Percentiles rank a stretch among this genome's conserved stretches.
phyloP scores from a whole-genome alignment of 257 asterid species.

The Fraxinus americana region DNA sequence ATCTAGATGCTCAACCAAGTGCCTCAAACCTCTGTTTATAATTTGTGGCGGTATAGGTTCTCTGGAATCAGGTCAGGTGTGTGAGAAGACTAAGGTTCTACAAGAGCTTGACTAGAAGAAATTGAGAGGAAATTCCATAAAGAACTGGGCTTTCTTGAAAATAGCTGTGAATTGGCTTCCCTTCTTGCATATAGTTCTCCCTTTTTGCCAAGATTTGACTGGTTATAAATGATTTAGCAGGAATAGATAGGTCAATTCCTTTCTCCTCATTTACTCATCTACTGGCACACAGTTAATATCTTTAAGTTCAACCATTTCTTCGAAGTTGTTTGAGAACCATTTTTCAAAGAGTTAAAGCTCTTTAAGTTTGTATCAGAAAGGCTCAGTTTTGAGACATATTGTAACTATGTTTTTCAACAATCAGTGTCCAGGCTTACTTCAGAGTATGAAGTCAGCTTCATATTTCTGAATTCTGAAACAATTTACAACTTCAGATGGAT shows the following conservation, averaged over 20 bases:
- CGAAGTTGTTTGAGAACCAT: background rate
- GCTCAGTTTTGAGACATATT: background rate
- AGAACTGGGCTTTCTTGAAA: background rate
- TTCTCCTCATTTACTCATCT: background rate
- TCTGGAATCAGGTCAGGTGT: background rate
- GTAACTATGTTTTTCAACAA: background rate
- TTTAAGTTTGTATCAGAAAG: background rate
- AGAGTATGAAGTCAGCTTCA: background rate
- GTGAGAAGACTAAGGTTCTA: background rate
- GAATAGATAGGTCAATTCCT: constrained; percentile 1
- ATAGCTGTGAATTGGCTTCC: background rate
- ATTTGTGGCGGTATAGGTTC: background rate
- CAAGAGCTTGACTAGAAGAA: background rate
- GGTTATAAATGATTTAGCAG: background rate
- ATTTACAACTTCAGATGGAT: background rate
- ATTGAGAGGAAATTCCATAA: background rate
- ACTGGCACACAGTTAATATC: background rate
- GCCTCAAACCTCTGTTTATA: background rate
- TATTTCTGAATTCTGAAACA: background rate
- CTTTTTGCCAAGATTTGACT: background rate
- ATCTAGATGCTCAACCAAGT: background rate
- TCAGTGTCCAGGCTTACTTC: background rate
- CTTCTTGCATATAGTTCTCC: background rate
- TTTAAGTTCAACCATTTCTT: background rate
- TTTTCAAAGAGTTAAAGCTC: background rate